Evolutionary conservation across 306 rosid species (phyloP).

Genomic region (peach (Prunus persica)): Prunus_persica_NCBIv2 NC_034009.1:43499001-43499500

Average conservation of each 20-base stretch:
- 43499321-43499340: slow-evolving; percentile 47
- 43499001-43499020: too few relatives aligned
- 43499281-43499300: slow-evolving; percentile 50
- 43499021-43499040: too few relatives aligned
- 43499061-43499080: too few relatives aligned
- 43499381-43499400: slow-evolving; percentile 18
- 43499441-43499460: slow-evolving; percentile 12
- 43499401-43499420: slow-evolving; percentile 12
- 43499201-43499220: slow-evolving; percentile 1
- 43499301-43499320: slow-evolving; percentile 62
- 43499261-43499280: slow-evolving; percentile 19
- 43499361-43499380: slow-evolving; percentile 66
- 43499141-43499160: background rate
- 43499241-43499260: slow-evolving; percentile 13
- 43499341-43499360: slow-evolving; percentile 34
- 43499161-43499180: background rate
- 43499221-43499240: background rate
- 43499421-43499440: slow-evolving; percentile 13
- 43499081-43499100: too few relatives aligned
- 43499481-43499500: background rate
- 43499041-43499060: too few relatives aligned
- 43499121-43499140: too few relatives aligned
- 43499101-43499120: too few relatives aligned
- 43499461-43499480: background rate
- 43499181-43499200: background rate